Base-by-base conservation (phyloP, 2,329 filamentous ascomycete genomes). In the Alternaria sp. region DNA sequence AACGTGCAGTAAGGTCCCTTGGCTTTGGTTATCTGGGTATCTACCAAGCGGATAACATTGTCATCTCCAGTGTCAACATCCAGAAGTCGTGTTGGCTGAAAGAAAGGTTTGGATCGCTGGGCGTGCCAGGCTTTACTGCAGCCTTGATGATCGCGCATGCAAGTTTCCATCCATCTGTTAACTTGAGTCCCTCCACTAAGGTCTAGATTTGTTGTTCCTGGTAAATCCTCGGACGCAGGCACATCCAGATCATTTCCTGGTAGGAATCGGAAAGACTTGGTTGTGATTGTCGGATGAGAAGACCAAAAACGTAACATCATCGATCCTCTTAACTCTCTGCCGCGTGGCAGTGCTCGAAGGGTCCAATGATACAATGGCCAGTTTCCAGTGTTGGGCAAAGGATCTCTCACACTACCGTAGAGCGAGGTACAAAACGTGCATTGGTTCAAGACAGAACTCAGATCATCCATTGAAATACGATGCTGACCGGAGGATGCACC, bases 1-100 rank as follows among this genome's bases (percentile, higher is more conserved):
- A 74, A 40, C 4, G 71, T 67, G 9, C 60, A 59, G 44, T 74
- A 74, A 11, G 66, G 62, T 7, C 54, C 60, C 27, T 59, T 59
- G 28, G 59, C 44, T 5, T 58, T 53, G 5, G 54, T 48, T 8
- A 22, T 14, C 14, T 52, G 54, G 4, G 63, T 66, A 28, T 64
- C 25, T 1, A 69, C 52, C 3, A 69, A 20, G 32, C 54, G 54
- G 22, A 56, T 22, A 16, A 16, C 1, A 4, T 14, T 10, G 34
- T 46, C 43, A 49, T 49, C 44, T 28, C 54, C 54, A 41, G 44
- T 32, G 34, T 46, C 44, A 20, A 49, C 18, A 30, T 56, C 32
- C 18, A 56, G 32, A 40, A 56, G 32, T 43, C 54, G 54, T 14
- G 44, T 43, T 8, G 54, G 54, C 7, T 43, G 25, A 27, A 56